Evolutionary conservation across 495 filamentous ascomycete species (phyloP).

Genomic region (Podospora sp.): DNA sequence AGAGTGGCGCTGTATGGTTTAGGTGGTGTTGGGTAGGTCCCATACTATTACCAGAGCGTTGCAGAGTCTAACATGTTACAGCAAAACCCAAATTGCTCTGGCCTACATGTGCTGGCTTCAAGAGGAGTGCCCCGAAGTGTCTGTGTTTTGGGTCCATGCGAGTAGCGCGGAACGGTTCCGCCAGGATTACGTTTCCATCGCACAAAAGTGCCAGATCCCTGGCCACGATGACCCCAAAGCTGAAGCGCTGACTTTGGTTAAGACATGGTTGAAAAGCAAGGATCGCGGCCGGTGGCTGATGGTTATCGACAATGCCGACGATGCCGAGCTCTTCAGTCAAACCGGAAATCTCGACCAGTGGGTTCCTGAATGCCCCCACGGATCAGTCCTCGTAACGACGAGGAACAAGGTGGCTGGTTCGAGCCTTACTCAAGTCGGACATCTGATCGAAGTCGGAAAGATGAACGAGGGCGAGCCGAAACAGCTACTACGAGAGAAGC

Average conservation of each 20-base stretch:
- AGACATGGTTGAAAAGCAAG: slow-evolving; percentile 45
- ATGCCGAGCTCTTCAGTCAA: slow-evolving; percentile 32
- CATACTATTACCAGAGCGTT: background rate
- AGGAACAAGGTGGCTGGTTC: slow-evolving; percentile 38
- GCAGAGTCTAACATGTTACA: slow-evolving; percentile 26
- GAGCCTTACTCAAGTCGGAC: slow-evolving; percentile 24
- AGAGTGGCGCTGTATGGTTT: slow-evolving; percentile 47
- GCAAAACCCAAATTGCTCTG: slow-evolving; percentile 60
- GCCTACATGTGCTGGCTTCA: slow-evolving; percentile 48
- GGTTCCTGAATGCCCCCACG: slow-evolving; percentile 41
- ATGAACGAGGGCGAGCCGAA: no score
- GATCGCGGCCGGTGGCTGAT: slow-evolving; percentile 46
- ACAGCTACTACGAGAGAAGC: slow-evolving; percentile 21
- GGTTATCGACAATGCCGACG: no score
- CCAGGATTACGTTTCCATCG: slow-evolving; percentile 46
- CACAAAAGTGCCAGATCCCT: slow-evolving; percentile 36
- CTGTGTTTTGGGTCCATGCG: slow-evolving; percentile 54
- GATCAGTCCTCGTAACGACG: slow-evolving; percentile 46
- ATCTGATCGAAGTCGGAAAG: slow-evolving; percentile 21
- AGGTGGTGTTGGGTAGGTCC: slow-evolving; percentile 55
- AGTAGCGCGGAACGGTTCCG: slow-evolving; percentile 43
- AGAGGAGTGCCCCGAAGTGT: slow-evolving; percentile 36
- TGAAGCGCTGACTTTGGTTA: slow-evolving; percentile 40
- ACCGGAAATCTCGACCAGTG: slow-evolving; percentile 28
- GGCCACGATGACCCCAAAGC: slow-evolving; percentile 35